Base-by-base conservation (phyloP, 495 filamentous ascomycete genomes). In the Eremomyces bilateralis region DNA sequence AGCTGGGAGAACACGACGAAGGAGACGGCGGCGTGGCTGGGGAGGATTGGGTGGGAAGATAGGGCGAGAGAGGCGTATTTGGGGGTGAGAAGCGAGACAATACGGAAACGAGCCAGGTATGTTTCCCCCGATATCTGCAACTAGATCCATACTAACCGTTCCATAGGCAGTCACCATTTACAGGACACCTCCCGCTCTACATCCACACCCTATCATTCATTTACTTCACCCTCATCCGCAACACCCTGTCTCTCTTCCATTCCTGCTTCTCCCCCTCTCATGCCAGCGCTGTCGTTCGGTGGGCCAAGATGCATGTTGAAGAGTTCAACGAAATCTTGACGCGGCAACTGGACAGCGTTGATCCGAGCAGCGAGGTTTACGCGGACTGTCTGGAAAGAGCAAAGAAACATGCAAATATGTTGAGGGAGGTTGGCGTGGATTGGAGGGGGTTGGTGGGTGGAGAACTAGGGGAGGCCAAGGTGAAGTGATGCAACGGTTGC, bases 151-250 rank as follows among this genome's bases (percentile, higher is more conserved):
- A 42, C 56, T 62, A 48, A 63, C 51, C 20, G 6, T 22, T 28
- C 28, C 11, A 36, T 37, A 88, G 82, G 40, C 77, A 83, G 61
- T 90, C 83, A 48, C 73, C 85, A 37, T 94, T 95, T 53, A 81
- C 91, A 52, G 88, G 88, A 21, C 73, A 91, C 45, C 68, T 95
- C 4, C 77, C 74, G 12, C 66, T 79, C 5, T 94, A 99, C 54
- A 83, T 95, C 46, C 91, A 77, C 59, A 77, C 92, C 50, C 65
- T 99, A n/a, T 85, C 88, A 2, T 91, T 77, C 41, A 83, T 94
- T 34, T 92, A 92, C 53, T 99, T 99, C 61, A 78, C 73, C 19
- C 67, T 93, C 42, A 90, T 94, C 51, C 71, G 73, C 35, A 91
- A 93, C 51, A 93, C 85, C 4, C 71, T 92, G 40, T 67, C 63